A percentile compares a stretch with the other conserved stretches of the same genome.
Evolutionary conservation across 495 filamentous ascomycete genomes (phyloP).

Genomic region (Cenococcum geophilum): DNA sequence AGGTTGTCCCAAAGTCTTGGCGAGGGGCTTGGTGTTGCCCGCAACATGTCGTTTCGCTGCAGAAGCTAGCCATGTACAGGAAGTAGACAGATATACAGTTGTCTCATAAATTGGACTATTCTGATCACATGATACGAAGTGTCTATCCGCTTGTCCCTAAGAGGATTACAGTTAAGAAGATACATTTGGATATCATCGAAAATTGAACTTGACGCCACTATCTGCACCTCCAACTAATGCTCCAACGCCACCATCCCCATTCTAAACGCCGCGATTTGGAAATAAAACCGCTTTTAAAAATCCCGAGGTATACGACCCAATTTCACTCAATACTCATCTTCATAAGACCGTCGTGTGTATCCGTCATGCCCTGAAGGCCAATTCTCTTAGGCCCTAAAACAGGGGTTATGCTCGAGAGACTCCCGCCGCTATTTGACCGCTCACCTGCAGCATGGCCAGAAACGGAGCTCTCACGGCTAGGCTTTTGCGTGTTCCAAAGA

Average conservation of each 20-base stretch:
- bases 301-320: background rate
- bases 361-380: conserved; percentile 90
- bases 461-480: conserved; percentile 49
- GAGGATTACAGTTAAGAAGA: too few relatives aligned
- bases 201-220: too few relatives aligned
- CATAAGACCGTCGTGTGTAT: conserved; percentile 93
- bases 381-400: conserved; percentile 56
- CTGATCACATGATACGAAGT: too few relatives aligned
- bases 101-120: too few relatives aligned
- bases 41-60: too few relatives aligned
- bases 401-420: conserved; percentile 36
- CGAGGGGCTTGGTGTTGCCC: background rate
- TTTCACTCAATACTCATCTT: conserved; percentile 86
- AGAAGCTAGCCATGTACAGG: too few relatives aligned
- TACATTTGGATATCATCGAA: too few relatives aligned
- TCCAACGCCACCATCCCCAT: too few relatives aligned
- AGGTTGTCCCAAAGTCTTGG: background rate
- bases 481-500: conserved; percentile 69
- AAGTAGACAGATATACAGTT: too few relatives aligned
- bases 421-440: conserved; percentile 45
- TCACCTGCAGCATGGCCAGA: conserved; percentile 47
- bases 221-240: too few relatives aligned
- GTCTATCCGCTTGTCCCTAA: too few relatives aligned
- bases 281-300: background rate
- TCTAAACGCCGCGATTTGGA: background rate